Evolutionary conservation across 1,139 yeast genomes (phyloP).

Genomic region (Yamadazyma taylorii): DNA sequence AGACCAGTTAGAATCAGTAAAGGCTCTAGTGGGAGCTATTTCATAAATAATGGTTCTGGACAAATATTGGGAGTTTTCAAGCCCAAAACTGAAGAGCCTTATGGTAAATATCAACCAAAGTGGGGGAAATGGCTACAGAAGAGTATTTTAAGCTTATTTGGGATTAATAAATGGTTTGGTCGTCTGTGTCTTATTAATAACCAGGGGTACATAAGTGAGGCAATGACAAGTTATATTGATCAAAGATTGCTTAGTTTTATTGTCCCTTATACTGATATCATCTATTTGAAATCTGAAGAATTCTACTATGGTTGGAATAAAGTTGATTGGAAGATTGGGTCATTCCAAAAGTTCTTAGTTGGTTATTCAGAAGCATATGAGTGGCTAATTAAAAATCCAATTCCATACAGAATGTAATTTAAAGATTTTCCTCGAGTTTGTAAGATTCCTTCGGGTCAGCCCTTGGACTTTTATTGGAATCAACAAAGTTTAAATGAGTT

Average conservation of each 20-base stretch:
- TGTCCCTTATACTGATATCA: conserved; percentile 67
- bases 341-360: conserved; percentile 62
- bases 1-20: conserved; percentile 56
- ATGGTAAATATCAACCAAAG: conserved; percentile 75
- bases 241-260: conserved; percentile 56
- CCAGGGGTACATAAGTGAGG: conserved; percentile 70
- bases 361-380: conserved; percentile 64
- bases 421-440: conserved; percentile 23
- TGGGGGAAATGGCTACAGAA: conserved; percentile 83
- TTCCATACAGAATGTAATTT: conserved; percentile 39
- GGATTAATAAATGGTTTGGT: conserved; percentile 73
- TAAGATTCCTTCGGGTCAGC: conserved; percentile 17
- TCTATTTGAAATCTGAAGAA: conserved; percentile 50
- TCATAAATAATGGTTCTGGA: conserved; percentile 28
- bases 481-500: conserved; percentile 49
- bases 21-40: conserved; percentile 76
- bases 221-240: conserved; percentile 69
- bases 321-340: conserved; percentile 53
- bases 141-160: conserved; percentile 25
- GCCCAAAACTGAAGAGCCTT: conserved; percentile 82
- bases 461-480: conserved; percentile 53
- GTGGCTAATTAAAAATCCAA: conserved; percentile 56
- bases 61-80: conserved; percentile 61
- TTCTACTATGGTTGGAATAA: conserved; percentile 52
- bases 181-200: conserved; percentile 72